These are phyloP conservation scores for Candida montana DNA, from an alignment of 805 yeast genomes.

Conservation along the genomic window DNA sequence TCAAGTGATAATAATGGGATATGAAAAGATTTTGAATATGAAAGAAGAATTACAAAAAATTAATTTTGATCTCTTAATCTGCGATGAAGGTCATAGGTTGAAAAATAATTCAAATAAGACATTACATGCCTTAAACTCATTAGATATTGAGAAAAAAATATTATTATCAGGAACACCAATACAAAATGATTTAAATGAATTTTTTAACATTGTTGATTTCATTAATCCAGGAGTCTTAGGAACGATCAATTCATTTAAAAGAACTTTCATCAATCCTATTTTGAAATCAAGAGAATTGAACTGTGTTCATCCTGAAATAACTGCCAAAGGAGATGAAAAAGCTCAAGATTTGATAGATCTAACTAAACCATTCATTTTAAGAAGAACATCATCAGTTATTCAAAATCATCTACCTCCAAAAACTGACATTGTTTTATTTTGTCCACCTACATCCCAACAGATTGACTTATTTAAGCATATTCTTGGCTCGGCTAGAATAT, in stretches of 20 bases:
- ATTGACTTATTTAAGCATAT: slow-evolving; percentile 48
- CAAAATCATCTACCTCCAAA: slow-evolving; percentile 62
- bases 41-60: slow-evolving; percentile 39
- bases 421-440: slow-evolving; percentile 71
- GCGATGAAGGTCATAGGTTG: slow-evolving; percentile 90
- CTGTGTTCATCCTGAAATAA: slow-evolving; percentile 44
- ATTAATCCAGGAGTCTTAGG: slow-evolving; percentile 83
- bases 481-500: slow-evolving; percentile 27
- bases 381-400: slow-evolving; percentile 63
- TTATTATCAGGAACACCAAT: slow-evolving; percentile 88
- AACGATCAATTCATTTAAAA: slow-evolving; percentile 49
- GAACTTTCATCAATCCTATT: slow-evolving; percentile 65
- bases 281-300: slow-evolving; percentile 60
- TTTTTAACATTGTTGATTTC: slow-evolving; percentile 74
- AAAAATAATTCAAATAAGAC: slow-evolving; percentile 73
- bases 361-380: slow-evolving; percentile 61
- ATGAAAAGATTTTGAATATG: slow-evolving; percentile 67
- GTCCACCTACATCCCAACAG: slow-evolving; percentile 68
- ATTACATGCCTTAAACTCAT: slow-evolving; percentile 49
- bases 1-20: slow-evolving; percentile 81
- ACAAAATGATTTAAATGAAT: slow-evolving; percentile 86
- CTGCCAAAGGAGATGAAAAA: slow-evolving; percentile 52
- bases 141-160: slow-evolving; percentile 41
- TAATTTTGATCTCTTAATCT: slow-evolving; percentile 64
- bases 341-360: slow-evolving; percentile 59